Conservation (phyloP, 164 flowering plant genomes). For the Liriodendron chinense region DNA sequence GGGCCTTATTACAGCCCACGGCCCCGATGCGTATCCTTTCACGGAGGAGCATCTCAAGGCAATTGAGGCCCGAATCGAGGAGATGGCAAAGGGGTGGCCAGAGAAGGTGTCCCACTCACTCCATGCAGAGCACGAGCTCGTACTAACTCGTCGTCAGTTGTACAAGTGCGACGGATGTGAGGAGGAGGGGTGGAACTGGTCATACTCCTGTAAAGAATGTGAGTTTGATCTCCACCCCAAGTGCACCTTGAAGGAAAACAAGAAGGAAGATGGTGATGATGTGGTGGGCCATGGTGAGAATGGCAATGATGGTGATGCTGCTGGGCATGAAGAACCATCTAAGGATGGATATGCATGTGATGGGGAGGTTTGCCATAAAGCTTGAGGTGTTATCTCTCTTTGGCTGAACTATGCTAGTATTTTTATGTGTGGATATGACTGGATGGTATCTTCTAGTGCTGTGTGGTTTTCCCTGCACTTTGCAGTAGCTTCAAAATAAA, state of each 20-base stretch:
- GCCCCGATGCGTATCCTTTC: conserved; percentile 75
- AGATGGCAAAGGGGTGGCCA: conserved; percentile 69
- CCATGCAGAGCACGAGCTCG: conserved; percentile 63
- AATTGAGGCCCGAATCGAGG: conserved; percentile 37
- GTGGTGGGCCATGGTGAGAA: not conserved
- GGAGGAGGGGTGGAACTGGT: conserved; percentile 45
- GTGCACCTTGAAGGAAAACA: conserved; percentile 41
- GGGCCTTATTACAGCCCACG: conserved; percentile 36
- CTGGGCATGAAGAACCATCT: conserved; percentile 5
- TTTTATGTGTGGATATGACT: too few species aligned
- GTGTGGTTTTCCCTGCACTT: too few species aligned
- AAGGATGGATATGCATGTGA: conserved; percentile 51
- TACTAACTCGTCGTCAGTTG: conserved; percentile 21
- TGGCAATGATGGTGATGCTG: not conserved
- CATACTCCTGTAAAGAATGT: conserved; percentile 48
- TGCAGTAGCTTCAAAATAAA: too few species aligned
- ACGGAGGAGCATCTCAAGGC: conserved; percentile 49
- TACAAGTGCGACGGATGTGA: conserved; percentile 52
- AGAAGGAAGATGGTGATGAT: conserved; percentile 6
- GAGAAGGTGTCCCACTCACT: conserved; percentile 46
- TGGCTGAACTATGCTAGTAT: too few species aligned
- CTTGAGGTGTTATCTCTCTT: conserved; percentile 6
- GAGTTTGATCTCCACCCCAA: conserved; percentile 61
- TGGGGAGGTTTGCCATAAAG: conserved; percentile 38
- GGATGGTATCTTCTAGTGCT: too few species aligned